Evolutionary conservation across 1,139 yeast genomes (phyloP), one percentile per base, ranked within the genome.

Genomic region (Debaryomyces singareniensis): DNA sequence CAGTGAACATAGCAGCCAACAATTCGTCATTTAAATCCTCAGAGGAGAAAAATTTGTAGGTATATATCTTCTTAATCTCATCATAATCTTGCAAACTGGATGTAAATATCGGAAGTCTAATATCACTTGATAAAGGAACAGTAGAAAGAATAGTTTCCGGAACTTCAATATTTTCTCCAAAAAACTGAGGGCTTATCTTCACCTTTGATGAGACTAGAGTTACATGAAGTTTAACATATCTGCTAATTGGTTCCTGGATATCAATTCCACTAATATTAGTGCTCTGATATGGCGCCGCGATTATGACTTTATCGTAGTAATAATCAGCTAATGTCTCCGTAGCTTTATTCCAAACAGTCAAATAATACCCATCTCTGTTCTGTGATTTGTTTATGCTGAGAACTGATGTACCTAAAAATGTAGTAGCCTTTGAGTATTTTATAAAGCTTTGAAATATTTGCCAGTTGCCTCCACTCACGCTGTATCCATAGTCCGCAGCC

Each of bases 381-480:
- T 29, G 23, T 10, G 15, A 13, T 15, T 18, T 25, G n/a, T 15
- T 33, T 10, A 48, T 42, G 7, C 21, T n/a, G 7, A 18, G n/a
- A 4, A 24, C 13, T 4, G 30, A 30, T 2, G 2, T 10, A 4
- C 20, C 30, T 30, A 3, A 15, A 23, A 61, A 28, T 5, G 32
- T 30, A 11, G 16, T 5, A 0, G 72, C 68, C 1, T 35, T 38
- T 0, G 71, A 58, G 2, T 29, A 25, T 2, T 50, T 36, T n/a
- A 61, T 36, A 49, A 64, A 58, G 3, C 40, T 43, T 15, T 58
- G 55, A 38, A 68, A 67, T 5, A 68, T 57, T 30, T 42, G 48
- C 43, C 50, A 58, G 37, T 66, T 67, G 4, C 73, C 73, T 5
- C 71, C 73, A 3, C 43, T 39, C 4, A 67, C 53, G 2, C 48